Conservation (phyloP, 2,329 filamentous ascomycete genomes). For the Elsinoe ampelina region DNA sequence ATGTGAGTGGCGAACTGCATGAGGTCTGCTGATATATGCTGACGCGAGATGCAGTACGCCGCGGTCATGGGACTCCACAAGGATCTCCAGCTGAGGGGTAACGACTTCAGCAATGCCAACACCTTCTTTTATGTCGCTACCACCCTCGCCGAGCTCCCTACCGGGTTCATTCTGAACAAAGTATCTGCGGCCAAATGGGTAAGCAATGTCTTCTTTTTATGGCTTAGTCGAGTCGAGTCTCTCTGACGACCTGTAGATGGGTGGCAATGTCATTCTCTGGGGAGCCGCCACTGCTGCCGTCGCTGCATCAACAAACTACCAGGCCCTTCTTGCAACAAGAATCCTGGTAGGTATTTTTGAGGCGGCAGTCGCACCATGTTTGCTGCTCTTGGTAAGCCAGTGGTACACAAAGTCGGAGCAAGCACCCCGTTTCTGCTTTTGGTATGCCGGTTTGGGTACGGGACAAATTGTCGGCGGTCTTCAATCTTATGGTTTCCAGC, state of each 20-base stretch:
- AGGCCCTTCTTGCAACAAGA: slow-evolving; percentile 48
- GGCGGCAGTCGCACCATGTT: slow-evolving; percentile 56
- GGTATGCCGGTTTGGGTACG: slow-evolving; percentile 63
- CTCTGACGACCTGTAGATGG: slow-evolving; percentile 27
- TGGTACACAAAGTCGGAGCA: slow-evolving; percentile 59
- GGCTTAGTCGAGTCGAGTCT: slow-evolving; percentile 14
- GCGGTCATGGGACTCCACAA: slow-evolving; percentile 54
- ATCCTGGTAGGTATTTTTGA: slow-evolving; percentile 61
- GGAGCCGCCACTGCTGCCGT: slow-evolving; percentile 50
- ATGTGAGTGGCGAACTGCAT: slow-evolving; percentile 37
- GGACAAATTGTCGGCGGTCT: slow-evolving; percentile 63
- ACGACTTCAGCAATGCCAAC: slow-evolving; percentile 54
- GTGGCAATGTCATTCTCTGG: slow-evolving; percentile 55
- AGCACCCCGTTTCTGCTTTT: slow-evolving; percentile 19
- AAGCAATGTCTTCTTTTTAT: not conserved
- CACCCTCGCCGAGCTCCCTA: slow-evolving; percentile 50
- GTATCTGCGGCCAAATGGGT: slow-evolving; percentile 50
- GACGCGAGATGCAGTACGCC: slow-evolving; percentile 42
- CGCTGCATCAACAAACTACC: slow-evolving; percentile 50
- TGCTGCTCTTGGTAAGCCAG: slow-evolving; percentile 56
- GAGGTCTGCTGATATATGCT: not conserved
- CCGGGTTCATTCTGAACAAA: slow-evolving; percentile 45
- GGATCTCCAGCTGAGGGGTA: slow-evolving; percentile 47
- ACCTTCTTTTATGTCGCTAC: slow-evolving; percentile 56
- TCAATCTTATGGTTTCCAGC: slow-evolving; percentile 44